A percentile compares a stretch with the other conserved stretches of the same genome.
Evolutionary conservation across 352 stramenopile species (phyloP).

Genomic region (Globisporangium acanthophoron): DNA sequence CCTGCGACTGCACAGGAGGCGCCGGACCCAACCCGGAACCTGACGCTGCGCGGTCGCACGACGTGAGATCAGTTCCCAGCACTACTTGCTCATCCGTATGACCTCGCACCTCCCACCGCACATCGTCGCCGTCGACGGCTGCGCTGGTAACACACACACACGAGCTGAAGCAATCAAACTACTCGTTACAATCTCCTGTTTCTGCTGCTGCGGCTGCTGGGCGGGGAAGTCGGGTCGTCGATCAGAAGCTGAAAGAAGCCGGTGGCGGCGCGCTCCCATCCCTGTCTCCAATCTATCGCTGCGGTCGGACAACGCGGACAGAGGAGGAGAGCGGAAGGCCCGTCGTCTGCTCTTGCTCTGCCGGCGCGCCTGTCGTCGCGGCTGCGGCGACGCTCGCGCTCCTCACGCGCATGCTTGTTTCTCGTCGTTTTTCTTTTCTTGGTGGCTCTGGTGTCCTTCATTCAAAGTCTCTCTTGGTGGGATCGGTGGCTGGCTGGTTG

Average conservation of each 20-base stretch:
- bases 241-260: no score
- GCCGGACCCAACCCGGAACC: no score
- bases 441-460: no score
- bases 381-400: not conserved
- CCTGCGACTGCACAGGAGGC: not conserved
- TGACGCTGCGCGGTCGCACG: no score
- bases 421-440: no score
- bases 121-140: no score
- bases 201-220: not conserved
- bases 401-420: no score
- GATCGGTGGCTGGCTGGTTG: not conserved
- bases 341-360: not conserved
- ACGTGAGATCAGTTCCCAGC: no score
- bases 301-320: not conserved
- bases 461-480: not conserved
- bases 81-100: no score
- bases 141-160: not conserved
- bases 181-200: conserved; percentile 12
- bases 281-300: not conserved
- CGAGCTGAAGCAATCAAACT: conserved; percentile 9
- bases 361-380: not conserved
- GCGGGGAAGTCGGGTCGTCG: not conserved
- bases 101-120: no score
- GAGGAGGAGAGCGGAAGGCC: not conserved
- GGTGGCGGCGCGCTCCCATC: not conserved